A percentile compares a stretch with the other conserved stretches of the same genome.
These are phyloP conservation scores for Opeltia flavorubescens DNA, from an alignment of 495 filamentous ascomycete species.

Conservation along the genomic window DNA sequence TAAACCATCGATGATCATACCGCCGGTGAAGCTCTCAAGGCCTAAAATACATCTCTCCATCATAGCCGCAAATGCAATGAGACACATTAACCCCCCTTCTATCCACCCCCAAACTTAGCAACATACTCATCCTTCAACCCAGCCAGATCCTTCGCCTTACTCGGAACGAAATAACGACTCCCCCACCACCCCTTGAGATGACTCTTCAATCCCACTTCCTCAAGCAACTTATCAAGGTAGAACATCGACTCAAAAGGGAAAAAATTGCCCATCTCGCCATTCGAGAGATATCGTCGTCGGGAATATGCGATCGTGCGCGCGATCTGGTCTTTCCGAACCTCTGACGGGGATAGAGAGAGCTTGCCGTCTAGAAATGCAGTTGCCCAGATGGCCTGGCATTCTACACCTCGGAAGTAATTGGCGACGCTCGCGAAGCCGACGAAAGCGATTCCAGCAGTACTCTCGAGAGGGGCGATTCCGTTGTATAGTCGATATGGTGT, in stretches of 20 bases:
- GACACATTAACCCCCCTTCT: too few species aligned
- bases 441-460: slow-evolving; percentile 29
- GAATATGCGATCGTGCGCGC: slow-evolving; percentile 23
- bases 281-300: slow-evolving; percentile 23
- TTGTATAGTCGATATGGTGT: slow-evolving; percentile 28
- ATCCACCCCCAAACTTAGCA: slow-evolving; percentile 5
- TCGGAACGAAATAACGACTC: slow-evolving; percentile 9
- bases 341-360: slow-evolving; percentile 17
- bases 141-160: slow-evolving; percentile 15
- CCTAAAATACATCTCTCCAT: too few species aligned
- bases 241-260: slow-evolving; percentile 22
- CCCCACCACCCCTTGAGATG: slow-evolving; percentile 19
- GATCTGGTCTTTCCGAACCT: slow-evolving; percentile 20
- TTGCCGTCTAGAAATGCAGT: slow-evolving; percentile 27
- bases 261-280: slow-evolving; percentile 24
- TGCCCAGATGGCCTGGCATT: slow-evolving; percentile 32
- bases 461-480: slow-evolving; percentile 21
- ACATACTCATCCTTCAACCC: slow-evolving; percentile 19
- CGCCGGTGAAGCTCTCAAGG: too few species aligned
- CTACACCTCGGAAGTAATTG: slow-evolving; percentile 25
- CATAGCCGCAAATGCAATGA: too few species aligned
- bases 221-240: slow-evolving; percentile 22
- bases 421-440: slow-evolving; percentile 21
- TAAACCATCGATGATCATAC: too few species aligned
- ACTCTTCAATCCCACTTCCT: slow-evolving; percentile 18